phyloP scores from a whole-genome alignment of 768 basidiomycete genomes.

The Rhizopogon vulgaris region DNA sequence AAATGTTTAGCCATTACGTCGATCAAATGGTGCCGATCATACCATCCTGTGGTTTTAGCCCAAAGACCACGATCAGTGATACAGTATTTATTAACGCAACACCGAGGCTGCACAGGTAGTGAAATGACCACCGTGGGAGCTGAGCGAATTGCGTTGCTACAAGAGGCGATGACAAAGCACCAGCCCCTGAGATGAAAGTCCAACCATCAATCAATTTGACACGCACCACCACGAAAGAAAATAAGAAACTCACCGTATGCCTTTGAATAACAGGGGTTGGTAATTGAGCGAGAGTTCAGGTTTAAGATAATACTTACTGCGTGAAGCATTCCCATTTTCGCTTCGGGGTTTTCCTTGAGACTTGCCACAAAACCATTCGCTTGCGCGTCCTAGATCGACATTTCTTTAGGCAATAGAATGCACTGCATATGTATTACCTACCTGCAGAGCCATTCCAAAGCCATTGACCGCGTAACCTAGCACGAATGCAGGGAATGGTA shows the following conservation, averaged over 20 bases:
- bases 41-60: constrained; percentile 65
- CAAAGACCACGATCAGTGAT: constrained; percentile 51
- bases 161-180: constrained; percentile 47
- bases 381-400: constrained; percentile 34
- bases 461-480: constrained; percentile 39
- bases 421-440: constrained; percentile 13
- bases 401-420: not conserved
- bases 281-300: not conserved
- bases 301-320: constrained; percentile 23
- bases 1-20: not conserved
- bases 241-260: not conserved
- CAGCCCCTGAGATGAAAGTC: constrained; percentile 25
- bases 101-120: constrained; percentile 51
- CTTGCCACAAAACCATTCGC: constrained; percentile 40
- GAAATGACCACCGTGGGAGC: constrained; percentile 30
- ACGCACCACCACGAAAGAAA: not conserved
- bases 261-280: not conserved
- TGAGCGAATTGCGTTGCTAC: constrained; percentile 48
- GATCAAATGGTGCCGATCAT: constrained; percentile 1
- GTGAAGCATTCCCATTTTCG: constrained; percentile 38
- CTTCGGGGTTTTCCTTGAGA: constrained; percentile 29
- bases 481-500: constrained; percentile 41
- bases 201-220: not conserved
- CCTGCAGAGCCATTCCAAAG: constrained; percentile 41
- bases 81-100: constrained; percentile 53